Evolutionary conservation across 148 eudicot genomes (phyloP), one percentile per base, ranked within the genome.

Genomic region (Bassia scoparia): DNA sequence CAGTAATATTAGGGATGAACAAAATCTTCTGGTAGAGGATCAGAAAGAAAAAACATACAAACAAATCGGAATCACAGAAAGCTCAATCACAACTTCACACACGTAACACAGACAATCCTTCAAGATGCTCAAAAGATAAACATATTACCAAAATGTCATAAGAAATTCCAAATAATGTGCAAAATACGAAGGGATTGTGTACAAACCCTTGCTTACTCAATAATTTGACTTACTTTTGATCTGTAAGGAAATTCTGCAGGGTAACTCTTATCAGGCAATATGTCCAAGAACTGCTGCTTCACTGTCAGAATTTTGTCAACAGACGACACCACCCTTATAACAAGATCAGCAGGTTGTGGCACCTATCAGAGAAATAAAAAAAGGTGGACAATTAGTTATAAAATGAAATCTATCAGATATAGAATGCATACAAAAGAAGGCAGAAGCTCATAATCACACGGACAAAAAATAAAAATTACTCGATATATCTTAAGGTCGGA

Each of bases 301-400:
- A 93, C 98, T 82, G 87, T 87, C 86, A 90, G 76, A 33, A 55
- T 70, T 78, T 87, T 93, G 77, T 88, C 80, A 68, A 89, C 87
- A 74, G 90, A 85, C 80, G 89, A 83, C 31, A 90, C 98, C 79
- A 90, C 94, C 78, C 98, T 86, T 61, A 93, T 89, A 69, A 64
- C 82, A 63, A 93, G 88, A 82, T 85, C 89, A 72, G 72, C 82
- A 77, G 89, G 87, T 61, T 73, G 88, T 53, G 90, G 89, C 62
- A 90, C 92, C 96, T 93, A 62, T 18, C 7, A 65, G 0, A 43
- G 5, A 64, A 23, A 64, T 38, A 38, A 21, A 63, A 3, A 31
- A 63, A 49, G 21, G 30, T 38, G 24, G 50, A 33, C 21, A 17
- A 14, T 61, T 41, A 13, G 13, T 38, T n/a, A 26, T 26, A 26